Evolutionary conservation across 192 early-diverging fungal genomes (phyloP), one percentile per base, ranked within the genome.

Genomic region (Backusella australiensis): DNA sequence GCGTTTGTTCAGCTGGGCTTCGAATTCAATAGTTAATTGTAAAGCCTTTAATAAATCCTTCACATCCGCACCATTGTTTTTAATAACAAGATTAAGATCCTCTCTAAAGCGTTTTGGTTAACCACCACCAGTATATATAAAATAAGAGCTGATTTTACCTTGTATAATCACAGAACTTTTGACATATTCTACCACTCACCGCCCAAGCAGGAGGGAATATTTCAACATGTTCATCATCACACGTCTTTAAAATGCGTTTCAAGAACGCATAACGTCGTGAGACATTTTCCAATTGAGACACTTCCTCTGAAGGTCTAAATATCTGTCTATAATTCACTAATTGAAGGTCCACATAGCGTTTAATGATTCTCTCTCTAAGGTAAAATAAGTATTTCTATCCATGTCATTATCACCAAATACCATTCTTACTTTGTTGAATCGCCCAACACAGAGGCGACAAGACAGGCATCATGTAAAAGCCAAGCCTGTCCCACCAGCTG

Each of bases 221-320:
- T 6, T 80, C 79, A 0, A 91, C 89, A 77, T 97, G 95, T 36
- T 93, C 91, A n/a, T 98, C 96, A 75, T 96, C 93, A 80, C 90
- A 93, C n/a, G 87, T 91, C 78, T 95, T 95, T 44, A 98, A 77
- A n/a, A 93, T 83, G 23, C 97, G 87, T 72, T 96, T 94, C 36
- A 99, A 81, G 94, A 96, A 98, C 4, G 97, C 94, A 81, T 96
- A 98, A 32, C 98, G 86, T 32, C 96, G 85, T 6, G 94, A 92
- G 0, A 95, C 90, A 53, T 96, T 91, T 66, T 94, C 94, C 1
- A 99, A 80, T 35, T 91, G 91, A n/a, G 95, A 79, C 34, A 93
- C 93, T 82, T 97, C 88, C 63, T 90, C 88, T 42, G 82, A 77
- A 19, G 89, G 85, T 69, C 92, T 88, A 78, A 98, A 97, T 26